These are phyloP conservation scores for Lolium multiflorum DNA, from an alignment of 176 grass and related monocot species.

Conservation along the genomic window DNA sequence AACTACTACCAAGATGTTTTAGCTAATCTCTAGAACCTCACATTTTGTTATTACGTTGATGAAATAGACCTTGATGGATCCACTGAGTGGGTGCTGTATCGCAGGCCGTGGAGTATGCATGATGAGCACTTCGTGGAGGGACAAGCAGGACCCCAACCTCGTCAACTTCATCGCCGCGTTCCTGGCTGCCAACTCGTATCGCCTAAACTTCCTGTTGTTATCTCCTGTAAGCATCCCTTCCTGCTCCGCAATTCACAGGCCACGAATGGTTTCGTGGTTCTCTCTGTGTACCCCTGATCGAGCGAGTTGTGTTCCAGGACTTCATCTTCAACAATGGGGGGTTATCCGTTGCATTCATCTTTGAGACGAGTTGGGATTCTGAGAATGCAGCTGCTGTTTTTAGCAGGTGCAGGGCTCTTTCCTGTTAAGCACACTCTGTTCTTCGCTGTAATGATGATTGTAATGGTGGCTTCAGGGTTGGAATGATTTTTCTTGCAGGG, in stretches of 20 bases:
- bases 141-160: slow-evolving; percentile 65
- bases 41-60: neutral
- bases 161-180: slow-evolving; percentile 68
- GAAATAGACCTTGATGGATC: neutral
- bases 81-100: neutral
- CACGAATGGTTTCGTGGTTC: neutral
- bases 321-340: slow-evolving; percentile 31
- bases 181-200: slow-evolving; percentile 68
- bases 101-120: slow-evolving; percentile 71
- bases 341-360: slow-evolving; percentile 74
- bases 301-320: neutral
- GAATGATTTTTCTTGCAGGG: slow-evolving; percentile 26
- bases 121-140: slow-evolving; percentile 79
- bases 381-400: slow-evolving; percentile 56
- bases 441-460: neutral
- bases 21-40: neutral
- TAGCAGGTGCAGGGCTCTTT: neutral
- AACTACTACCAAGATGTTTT: neutral
- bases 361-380: slow-evolving; percentile 68
- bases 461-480: neutral
- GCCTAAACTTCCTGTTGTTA: slow-evolving; percentile 71
- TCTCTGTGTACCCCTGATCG: neutral
- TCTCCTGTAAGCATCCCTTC: slow-evolving; percentile 20
- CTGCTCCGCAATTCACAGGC: neutral
- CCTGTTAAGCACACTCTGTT: neutral